Conservation (phyloP, 1,139 yeast genomes). For the Scheffersomyces stambukii region DNA sequence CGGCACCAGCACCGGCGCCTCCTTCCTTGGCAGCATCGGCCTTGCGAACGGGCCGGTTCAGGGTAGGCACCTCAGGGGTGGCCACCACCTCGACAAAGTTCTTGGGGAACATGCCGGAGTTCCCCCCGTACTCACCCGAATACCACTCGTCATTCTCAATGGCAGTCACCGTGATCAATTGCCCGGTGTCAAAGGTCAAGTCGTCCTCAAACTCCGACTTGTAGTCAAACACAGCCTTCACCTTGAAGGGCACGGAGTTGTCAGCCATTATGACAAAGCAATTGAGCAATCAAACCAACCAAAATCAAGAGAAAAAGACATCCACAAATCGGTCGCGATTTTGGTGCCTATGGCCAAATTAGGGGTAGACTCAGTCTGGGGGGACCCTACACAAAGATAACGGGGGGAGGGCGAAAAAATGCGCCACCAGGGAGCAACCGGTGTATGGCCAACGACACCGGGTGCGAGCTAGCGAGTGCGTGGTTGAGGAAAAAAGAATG, state of each 20-base stretch:
- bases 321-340: too few species aligned
- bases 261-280: slow-evolving; percentile 6
- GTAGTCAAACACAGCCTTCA: slow-evolving; percentile 67
- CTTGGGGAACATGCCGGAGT: slow-evolving; percentile 82
- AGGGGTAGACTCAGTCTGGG: too few species aligned
- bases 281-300: background rate
- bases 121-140: slow-evolving; percentile 57
- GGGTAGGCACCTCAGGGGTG: slow-evolving; percentile 10
- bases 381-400: too few species aligned
- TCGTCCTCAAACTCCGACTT: slow-evolving; percentile 83
- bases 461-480: too few species aligned
- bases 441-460: too few species aligned
- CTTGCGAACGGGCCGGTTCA: slow-evolving; percentile 10
- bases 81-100: slow-evolving; percentile 60
- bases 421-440: too few species aligned
- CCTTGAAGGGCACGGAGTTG: slow-evolving; percentile 53
- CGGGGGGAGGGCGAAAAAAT: too few species aligned
- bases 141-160: slow-evolving; percentile 77
- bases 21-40: slow-evolving; percentile 1
- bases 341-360: too few species aligned
- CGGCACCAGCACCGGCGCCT: background rate
- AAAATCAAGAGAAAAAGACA: background rate
- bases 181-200: slow-evolving; percentile 64
- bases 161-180: slow-evolving; percentile 65
- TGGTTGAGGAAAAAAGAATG: background rate